phyloP scores from a whole-genome alignment of 1,284 basidiomycete species.

The Mycena sp. region DNA sequence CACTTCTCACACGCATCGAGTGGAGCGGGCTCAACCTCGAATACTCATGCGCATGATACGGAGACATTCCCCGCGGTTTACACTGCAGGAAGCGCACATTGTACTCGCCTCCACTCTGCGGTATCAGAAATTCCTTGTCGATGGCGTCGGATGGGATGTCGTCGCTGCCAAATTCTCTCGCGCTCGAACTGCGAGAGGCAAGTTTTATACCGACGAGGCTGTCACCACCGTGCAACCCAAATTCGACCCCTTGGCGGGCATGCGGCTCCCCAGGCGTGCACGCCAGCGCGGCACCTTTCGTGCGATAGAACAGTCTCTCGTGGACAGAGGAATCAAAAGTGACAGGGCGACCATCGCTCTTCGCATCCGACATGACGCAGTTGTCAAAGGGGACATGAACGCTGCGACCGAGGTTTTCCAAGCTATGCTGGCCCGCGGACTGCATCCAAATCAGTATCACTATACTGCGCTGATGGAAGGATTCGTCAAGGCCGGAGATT shows the following conservation, averaged over 20 bases:
- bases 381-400: slow-evolving; percentile 60
- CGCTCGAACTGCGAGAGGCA: slow-evolving; percentile 38
- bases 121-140: slow-evolving; percentile 55
- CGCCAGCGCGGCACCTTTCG: slow-evolving; percentile 51
- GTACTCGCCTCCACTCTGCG: slow-evolving; percentile 62
- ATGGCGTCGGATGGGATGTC: slow-evolving; percentile 63
- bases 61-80: slow-evolving; percentile 54
- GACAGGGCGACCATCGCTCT: slow-evolving; percentile 68
- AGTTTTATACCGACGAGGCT: slow-evolving; percentile 37
- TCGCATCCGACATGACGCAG: slow-evolving; percentile 70
- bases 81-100: slow-evolving; percentile 60
- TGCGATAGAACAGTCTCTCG: slow-evolving; percentile 60
- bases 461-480: slow-evolving; percentile 79
- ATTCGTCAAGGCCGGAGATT: slow-evolving; percentile 63
- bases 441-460: slow-evolving; percentile 76
- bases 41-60: slow-evolving; percentile 60
- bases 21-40: slow-evolving; percentile 53
- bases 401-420: slow-evolving; percentile 64
- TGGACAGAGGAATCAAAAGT: slow-evolving; percentile 57
- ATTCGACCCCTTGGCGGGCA: slow-evolving; percentile 63
- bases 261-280: slow-evolving; percentile 49
- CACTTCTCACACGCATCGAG: slow-evolving; percentile 59
- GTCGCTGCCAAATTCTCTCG: slow-evolving; percentile 53
- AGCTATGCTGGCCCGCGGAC: slow-evolving; percentile 68
- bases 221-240: slow-evolving; percentile 42